Base-by-base conservation (phyloP, 257 asterid genomes). In the Nicotiana obtusifolia region DNA sequence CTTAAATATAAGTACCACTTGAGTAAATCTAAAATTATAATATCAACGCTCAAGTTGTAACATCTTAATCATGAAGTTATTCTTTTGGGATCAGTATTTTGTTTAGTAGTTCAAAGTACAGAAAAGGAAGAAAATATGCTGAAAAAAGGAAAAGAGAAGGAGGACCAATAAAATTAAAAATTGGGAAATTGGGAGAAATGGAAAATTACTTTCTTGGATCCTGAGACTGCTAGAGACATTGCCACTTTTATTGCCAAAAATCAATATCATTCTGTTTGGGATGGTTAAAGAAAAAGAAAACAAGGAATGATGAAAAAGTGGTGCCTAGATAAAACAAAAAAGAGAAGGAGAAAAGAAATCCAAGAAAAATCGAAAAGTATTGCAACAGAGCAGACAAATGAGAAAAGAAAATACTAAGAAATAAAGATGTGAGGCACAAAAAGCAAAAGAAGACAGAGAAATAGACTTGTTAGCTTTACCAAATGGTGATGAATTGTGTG, bases 151-250 rank as follows among this genome's bases (percentile, higher is more conserved):
- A 83, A 81, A 76, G 31, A 35, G n/a, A 16, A 78, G 49, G 24
- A 80, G 44, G 44, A 64, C 80, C 77, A 69, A 61, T 62, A 61
- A 28, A 65, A 28, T 66, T 60, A 61, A 37, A 78, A 60, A 60
- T 75, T 64, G 49, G 66, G 19, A 78, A 60, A 82, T 83, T 80
- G 33, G 82, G 90, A 83, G 88, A 90, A 83, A 86, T 82, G 81
- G 87, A 66, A 73, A 86, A 78, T 81, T 52, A 83, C 94, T 93
- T 89, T 92, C 90, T 91, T 71, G 93, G 95, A 93, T 93, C 97
- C 91, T 88, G 92, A 75, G 44, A 75, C 16, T 75, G 57, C 87
- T 82, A 86, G 73, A 67, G 80, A 80, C 86, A 8, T 41, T 41
- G 9, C 0, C 47, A 71, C 22, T 15, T 15, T 2, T 44, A 82